Percentiles rank a stretch among this genome's conserved stretches.
phyloP scores from a whole-genome alignment of 176 grass and related monocot species.

The Musa acuminata region DNA sequence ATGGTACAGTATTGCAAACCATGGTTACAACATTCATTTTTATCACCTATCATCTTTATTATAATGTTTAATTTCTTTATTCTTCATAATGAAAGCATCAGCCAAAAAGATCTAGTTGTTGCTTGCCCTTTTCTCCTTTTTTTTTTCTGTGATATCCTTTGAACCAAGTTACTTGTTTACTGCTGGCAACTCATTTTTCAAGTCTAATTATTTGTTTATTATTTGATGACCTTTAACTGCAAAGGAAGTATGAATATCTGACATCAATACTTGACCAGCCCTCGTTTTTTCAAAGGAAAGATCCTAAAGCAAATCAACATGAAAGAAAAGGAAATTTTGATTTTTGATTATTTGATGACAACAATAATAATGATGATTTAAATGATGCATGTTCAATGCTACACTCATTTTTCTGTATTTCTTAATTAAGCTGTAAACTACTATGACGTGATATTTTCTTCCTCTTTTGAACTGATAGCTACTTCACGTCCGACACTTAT shows the following conservation, averaged over 20 bases:
- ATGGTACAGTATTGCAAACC: too few relatives aligned
- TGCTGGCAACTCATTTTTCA: too few relatives aligned
- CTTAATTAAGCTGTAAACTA: neutral
- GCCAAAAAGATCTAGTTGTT: neutral
- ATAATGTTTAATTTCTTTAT: neutral
- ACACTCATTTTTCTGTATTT: neutral
- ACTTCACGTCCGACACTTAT: slow-evolving; percentile 94
- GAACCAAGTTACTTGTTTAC: neutral
- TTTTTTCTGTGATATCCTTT: neutral
- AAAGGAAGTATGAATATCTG: too few relatives aligned
- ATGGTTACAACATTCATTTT: neutral
- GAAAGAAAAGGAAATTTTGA: neutral
- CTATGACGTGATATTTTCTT: neutral
- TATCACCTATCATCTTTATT: neutral
- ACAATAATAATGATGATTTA: neutral
- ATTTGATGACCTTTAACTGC: too few relatives aligned
- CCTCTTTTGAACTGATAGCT: slow-evolving; percentile 42
- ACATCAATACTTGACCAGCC: too few relatives aligned
- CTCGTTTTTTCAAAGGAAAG: too few relatives aligned
- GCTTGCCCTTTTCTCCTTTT: neutral
- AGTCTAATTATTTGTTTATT: too few relatives aligned
- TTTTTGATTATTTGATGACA: neutral
- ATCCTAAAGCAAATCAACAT: neutral
- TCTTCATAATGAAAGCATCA: neutral
- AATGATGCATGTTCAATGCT: neutral